phyloP scores from a whole-genome alignment of 2,329 filamentous ascomycete genomes.

The Camillea tinctor region DNA sequence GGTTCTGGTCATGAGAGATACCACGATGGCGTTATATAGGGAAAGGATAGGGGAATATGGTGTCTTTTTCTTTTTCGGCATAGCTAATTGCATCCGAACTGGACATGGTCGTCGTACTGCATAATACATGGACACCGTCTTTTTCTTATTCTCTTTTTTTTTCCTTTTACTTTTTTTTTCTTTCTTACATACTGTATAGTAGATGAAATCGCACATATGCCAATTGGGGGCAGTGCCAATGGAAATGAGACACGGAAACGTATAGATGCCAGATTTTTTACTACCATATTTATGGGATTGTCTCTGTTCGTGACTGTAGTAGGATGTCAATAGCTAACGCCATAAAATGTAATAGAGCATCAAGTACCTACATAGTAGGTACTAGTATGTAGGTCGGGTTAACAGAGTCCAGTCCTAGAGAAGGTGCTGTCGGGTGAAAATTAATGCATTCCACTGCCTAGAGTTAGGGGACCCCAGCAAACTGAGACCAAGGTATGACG shows the following conservation, averaged over 20 bases:
- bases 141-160: background rate
- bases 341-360: too few species aligned
- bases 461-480: background rate
- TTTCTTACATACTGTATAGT: background rate
- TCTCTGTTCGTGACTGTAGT: background rate
- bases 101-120: background rate
- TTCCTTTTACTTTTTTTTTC: background rate
- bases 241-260: background rate
- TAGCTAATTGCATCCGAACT: background rate
- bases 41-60: background rate
- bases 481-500: background rate
- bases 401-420: too few species aligned
- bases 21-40: conserved; percentile 26
- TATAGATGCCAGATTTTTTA: background rate
- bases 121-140: background rate
- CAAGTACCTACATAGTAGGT: too few species aligned
- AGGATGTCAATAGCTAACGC: too few species aligned
- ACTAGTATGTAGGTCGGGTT: too few species aligned
- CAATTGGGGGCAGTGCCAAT: background rate
- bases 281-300: too few species aligned
- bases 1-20: conserved; percentile 28
- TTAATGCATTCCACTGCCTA: too few species aligned
- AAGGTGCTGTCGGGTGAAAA: too few species aligned
- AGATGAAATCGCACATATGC: background rate
- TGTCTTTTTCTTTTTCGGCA: background rate